Conservation (phyloP, 305 asterid genomes). For the Plantago rigida region DNA sequence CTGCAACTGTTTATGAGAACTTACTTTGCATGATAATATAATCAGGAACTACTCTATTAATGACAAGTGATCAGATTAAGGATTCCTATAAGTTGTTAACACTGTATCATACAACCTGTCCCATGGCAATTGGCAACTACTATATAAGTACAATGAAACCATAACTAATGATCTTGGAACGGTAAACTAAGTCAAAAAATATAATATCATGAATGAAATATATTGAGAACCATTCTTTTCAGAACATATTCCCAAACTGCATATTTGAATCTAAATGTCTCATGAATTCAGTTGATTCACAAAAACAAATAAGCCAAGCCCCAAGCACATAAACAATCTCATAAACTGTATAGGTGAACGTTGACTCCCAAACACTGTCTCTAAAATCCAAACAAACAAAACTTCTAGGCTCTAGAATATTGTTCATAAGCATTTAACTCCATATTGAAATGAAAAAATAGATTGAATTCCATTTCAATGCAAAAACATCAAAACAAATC, state of each 20-base stretch:
- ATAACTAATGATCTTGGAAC: no score
- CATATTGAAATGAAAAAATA: conserved; percentile 8
- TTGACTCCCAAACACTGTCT: conserved; percentile 15
- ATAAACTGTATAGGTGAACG: conserved; percentile 2
- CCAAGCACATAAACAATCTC: conserved; percentile 9
- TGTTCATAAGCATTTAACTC: conserved; percentile 16
- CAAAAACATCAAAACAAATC: not conserved
- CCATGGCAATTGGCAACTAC: not conserved
- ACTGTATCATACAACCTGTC: not conserved
- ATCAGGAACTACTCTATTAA: conserved; percentile 1
- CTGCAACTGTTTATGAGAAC: conserved; percentile 18
- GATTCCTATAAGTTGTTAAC: not conserved
- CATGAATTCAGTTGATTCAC: not conserved
- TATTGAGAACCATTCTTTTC: not conserved
- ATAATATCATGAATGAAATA: no score
- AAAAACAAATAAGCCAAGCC: not conserved
- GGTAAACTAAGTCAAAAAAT: no score
- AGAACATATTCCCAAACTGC: not conserved
- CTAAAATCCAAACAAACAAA: not conserved
- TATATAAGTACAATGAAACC: no score
- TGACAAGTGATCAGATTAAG: not conserved
- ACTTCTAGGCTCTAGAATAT: not conserved
- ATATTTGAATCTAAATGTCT: not conserved
- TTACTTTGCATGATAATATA: conserved; percentile 16
- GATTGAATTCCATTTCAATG: not conserved